Evolutionary conservation across 768 basidiomycete genomes (phyloP).

Genomic region (Rhodotorula kratochvilovae): DNA sequence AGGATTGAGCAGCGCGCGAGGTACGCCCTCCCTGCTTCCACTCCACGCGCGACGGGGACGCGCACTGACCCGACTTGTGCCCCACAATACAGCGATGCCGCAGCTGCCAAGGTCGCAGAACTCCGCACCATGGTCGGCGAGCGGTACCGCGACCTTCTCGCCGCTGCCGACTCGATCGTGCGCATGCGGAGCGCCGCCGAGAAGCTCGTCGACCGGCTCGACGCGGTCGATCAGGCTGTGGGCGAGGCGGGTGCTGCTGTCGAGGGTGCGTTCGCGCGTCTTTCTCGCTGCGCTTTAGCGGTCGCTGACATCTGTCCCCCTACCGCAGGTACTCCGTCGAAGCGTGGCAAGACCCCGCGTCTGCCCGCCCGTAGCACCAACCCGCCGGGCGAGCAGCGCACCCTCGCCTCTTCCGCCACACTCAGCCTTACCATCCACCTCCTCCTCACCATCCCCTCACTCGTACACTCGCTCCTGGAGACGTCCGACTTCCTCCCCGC

Average conservation of each 20-base stretch:
- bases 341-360: background rate
- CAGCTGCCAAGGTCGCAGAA: slow-evolving; percentile 41
- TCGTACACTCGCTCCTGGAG: slow-evolving; percentile 40
- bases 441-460: slow-evolving; percentile 38
- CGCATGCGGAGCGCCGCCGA: slow-evolving; percentile 38
- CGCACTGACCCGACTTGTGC: too few species aligned
- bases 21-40: background rate
- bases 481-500: slow-evolving; percentile 35
- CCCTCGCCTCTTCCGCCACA: slow-evolving; percentile 20
- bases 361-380: background rate
- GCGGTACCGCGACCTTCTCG: slow-evolving; percentile 44
- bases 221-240: slow-evolving; percentile 7
- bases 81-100: slow-evolving; percentile 23
- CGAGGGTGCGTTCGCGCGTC: background rate
- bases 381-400: background rate
- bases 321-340: background rate
- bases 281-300: too few species aligned
- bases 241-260: background rate
- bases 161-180: slow-evolving; percentile 44
- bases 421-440: slow-evolving; percentile 36
- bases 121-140: slow-evolving; percentile 45
- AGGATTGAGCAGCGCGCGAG: slow-evolving; percentile 39
- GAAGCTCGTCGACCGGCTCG: slow-evolving; percentile 30
- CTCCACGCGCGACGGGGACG: background rate
- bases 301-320: background rate